Evolutionary conservation across 2,329 filamentous ascomycete species (phyloP), one percentile per base, ranked within the genome.

Genomic region (Penicillium sp.): DNA sequence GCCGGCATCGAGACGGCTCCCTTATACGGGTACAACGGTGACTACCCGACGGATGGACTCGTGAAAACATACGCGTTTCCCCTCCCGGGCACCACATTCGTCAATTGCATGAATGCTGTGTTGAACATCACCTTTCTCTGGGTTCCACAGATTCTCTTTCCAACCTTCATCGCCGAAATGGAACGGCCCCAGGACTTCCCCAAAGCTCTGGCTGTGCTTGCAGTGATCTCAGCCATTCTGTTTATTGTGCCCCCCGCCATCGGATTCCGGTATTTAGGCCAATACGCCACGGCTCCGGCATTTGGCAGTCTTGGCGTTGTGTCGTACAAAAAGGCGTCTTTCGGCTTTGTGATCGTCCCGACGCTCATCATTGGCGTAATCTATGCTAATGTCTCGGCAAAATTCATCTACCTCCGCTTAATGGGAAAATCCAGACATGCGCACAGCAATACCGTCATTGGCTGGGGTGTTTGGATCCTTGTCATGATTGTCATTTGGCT

Each of bases 91-190:
- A 81, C 79, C 1, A 79, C 73, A 2, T 82, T 63, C 73, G 76
- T 82, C 8, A 71, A 66, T 0, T 79, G 76, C 63, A 77, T 81
- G 75, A 82, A 82, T 52, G 79, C 79, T 14, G 78, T 81, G 1
- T 62, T 81, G n/a, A 81, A 80, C 60, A 78, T 80, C 59, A 80
- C 78, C 16, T 81, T 80, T 64, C 70, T 80, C 37, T 81, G 78
- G 79, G 77, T 81, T 1, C 79, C 79, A 2, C 79, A 82, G 57
- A 81, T 81, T 55, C 74, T 82, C 26, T 81, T 82, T 66, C 80
- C 80, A 1, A 78, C 77, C 14, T 82, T 82, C 68, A 81, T 82
- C 67, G 63, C 79, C 31, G 79, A 82, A 59, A 81, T 81, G 79
- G 75, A 81, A 57, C 68, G 66, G 13, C 79, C 79, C 1, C 75